These are phyloP conservation scores for Ophiostoma quercus DNA, from an alignment of 2,329 filamentous ascomycete genomes.

Conservation along the genomic window DNA sequence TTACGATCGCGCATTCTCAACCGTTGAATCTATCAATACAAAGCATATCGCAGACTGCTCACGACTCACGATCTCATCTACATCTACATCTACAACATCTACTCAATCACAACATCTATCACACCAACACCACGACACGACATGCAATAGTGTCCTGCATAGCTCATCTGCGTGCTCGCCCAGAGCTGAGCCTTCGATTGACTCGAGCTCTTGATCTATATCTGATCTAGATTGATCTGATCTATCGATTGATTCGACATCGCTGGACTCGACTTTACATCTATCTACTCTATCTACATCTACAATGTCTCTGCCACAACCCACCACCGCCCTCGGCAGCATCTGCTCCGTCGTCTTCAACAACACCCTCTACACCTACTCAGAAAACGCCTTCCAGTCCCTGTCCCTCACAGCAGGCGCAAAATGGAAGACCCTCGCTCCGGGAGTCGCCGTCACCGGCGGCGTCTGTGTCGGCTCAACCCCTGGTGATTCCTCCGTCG, in stretches of 20 bases:
- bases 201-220: background rate
- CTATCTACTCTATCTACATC: background rate
- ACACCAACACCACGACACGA: background rate
- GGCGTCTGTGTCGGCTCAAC: slow-evolving; percentile 70
- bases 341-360: slow-evolving; percentile 78
- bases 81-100: background rate
- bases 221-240: background rate
- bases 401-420: slow-evolving; percentile 63
- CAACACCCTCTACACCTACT: slow-evolving; percentile 80
- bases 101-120: background rate
- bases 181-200: slow-evolving; percentile 14
- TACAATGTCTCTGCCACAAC: slow-evolving; percentile 74
- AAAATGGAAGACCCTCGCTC: slow-evolving; percentile 62
- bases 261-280: background rate
- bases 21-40: too few relatives aligned
- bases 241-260: slow-evolving; percentile 1
- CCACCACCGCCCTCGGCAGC: slow-evolving; percentile 63
- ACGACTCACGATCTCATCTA: slow-evolving; percentile 3
- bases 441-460: slow-evolving; percentile 66
- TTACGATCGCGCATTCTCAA: too few relatives aligned
- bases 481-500: slow-evolving; percentile 51
- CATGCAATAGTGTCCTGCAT: slow-evolving; percentile 8
- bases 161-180: slow-evolving; percentile 5
- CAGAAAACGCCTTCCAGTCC: slow-evolving; percentile 67
- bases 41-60: background rate